A percentile compares a stretch with the other conserved stretches of the same genome.
These are phyloP conservation scores for Lachnellula suecica DNA, from an alignment of 2,329 filamentous ascomycete species.

Conservation along the genomic window DNA sequence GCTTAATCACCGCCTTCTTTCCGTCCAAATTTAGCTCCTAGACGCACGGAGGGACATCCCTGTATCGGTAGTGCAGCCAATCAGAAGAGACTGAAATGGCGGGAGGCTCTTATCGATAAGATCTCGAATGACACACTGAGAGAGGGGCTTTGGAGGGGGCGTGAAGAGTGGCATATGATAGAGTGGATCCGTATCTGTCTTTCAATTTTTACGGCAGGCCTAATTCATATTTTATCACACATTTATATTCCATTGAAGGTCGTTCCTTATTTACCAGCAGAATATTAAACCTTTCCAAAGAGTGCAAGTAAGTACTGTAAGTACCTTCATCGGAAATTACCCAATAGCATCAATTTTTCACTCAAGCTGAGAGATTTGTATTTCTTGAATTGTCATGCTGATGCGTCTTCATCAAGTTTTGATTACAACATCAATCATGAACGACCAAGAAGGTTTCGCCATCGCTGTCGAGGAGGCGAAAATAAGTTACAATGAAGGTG, in stretches of 20 bases:
- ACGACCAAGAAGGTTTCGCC: slow-evolving; percentile 42
- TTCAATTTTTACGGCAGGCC: too few species aligned
- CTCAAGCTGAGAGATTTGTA: neutral
- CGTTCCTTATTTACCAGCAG: too few species aligned
- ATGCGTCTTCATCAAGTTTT: too few species aligned
- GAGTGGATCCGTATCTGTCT: neutral
- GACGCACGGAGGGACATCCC: slow-evolving; percentile 1
- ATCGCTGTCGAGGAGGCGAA: slow-evolving; percentile 49
- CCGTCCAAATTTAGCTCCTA: slow-evolving; percentile 4
- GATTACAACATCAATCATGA: slow-evolving; percentile 30
- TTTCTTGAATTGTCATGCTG: too few species aligned
- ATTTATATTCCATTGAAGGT: too few species aligned
- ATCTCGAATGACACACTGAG: neutral
- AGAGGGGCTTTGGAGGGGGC: neutral
- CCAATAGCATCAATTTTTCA: neutral
- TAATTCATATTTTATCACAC: too few species aligned
- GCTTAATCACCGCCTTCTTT: neutral
- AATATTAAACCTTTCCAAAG: too few species aligned
- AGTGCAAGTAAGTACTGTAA: too few species aligned
- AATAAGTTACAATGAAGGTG: slow-evolving; percentile 45
- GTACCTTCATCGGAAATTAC: too few species aligned
- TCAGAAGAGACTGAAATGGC: neutral
- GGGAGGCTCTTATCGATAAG: slow-evolving; percentile 7
- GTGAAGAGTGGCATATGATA: neutral
- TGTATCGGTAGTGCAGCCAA: neutral